Evolutionary conservation across 768 basidiomycete genomes (phyloP), one percentile per base, ranked within the genome.

Genomic region (Tylopilus vinaceipallidus): DNA sequence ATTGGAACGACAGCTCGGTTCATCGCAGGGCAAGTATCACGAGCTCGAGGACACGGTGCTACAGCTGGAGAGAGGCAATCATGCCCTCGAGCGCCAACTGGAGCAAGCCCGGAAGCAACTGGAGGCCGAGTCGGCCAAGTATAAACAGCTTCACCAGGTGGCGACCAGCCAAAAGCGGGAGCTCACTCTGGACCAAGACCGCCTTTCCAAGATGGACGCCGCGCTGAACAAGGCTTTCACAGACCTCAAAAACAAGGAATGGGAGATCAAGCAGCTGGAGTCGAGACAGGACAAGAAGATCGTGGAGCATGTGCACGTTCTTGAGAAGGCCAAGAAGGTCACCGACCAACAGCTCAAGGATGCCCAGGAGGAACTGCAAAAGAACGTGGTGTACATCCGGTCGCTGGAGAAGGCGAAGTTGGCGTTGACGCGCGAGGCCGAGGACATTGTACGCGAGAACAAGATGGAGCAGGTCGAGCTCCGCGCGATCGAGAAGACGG

Each of bases 241-340:
- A 8, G 91, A 95, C 51, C 73, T 95, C 41, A 86, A 90, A 63
- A 77, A 75, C 36, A 82, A 86, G 41, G 91, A 97, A 58, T 87
- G 85, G 81, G 90, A 95, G 49, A 80, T 91, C 55, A 89, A 84
- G 56, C 88, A 95, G 55, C 71, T 98, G 9, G 84, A 88, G 45
- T 86, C 89, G 3, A 83, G 80, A 63, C 88, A 97, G 63, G 92
- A 98, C 74, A 98, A 95, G 73, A 97, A 91, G n/a, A 95, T 97
- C 51, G 94, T 98, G 37, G 95, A 98, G 68, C 95, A 98, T 62
- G 91, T 97, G 22, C 86, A 98, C 64, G 95, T 98, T 24, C 77
- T 95, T 11, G 94, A 98, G 65, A 91, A 95, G 64, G 95, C 95
- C 14, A 98, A 98, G 68, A 84, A 84, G 30, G 84, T 95, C 49